Base-by-base conservation (phyloP, 116 monocot genomes). In the Iris pallida region DNA sequence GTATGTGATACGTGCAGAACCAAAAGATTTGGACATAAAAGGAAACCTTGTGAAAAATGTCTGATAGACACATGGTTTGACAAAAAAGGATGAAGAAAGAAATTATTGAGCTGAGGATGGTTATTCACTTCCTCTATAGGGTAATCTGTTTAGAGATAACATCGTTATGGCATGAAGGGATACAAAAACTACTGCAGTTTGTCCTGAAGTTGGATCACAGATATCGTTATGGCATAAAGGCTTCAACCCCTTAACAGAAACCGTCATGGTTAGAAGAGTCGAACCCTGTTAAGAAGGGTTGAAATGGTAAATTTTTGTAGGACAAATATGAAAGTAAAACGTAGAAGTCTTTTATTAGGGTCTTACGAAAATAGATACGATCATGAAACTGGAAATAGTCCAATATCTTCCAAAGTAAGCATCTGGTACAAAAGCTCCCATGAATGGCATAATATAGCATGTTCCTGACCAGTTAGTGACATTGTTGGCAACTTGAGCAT, bases 191-290 rank as follows among this genome's bases (percentile, higher is more conserved):
- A 68, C 71, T 3, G 68, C 85, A 42, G 49, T 78, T 54, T 85
- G 85, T 20, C 59, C 41, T 0, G 7, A 41, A 2, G 74, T 71
- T 71, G 85, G 85, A 55, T 81, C 45, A 42, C 85, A 85, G 4
- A 69, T 45, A 59, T 70, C n/a, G n/a, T 47, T 53, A 57, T 73
- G 42, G 44, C 85, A 80, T 11, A 61, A 17, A 13, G 85, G 77
- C 43, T 71, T n/a, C n/a, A n/a, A n/a, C n/a, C n/a, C n/a, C n/a
- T n/a, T n/a, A n/a, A n/a, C n/a, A n/a, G n/a, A n/a, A 74, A 81
- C 65, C 16, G 85, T 45, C 77, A 85, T 74, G 16, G 85, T 85
- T 47, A 85, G 45, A 45, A 85, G 61, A 10, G 73, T 55, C 74
- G 77, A 61, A 0, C 85, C 85, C 80, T 42, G 14, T 42, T 16